Conservation (phyloP, 164 flowering plant species). For the Platanus orientalis region DNA sequence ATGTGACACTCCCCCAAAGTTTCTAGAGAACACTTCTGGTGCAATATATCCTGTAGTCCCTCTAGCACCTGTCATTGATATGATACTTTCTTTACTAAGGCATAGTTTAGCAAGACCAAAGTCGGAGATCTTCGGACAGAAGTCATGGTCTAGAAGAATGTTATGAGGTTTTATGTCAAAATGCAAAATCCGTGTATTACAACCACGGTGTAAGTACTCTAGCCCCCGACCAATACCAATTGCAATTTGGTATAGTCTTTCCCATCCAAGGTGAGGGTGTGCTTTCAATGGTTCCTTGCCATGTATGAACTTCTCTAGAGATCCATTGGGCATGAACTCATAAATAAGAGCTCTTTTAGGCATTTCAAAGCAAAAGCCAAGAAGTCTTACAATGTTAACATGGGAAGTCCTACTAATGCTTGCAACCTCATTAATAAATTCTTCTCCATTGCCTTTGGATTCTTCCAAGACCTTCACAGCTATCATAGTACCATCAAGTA, state of each 20-base stretch:
- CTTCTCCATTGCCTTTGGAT: conserved; percentile 27
- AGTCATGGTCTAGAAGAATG: conserved; percentile 34
- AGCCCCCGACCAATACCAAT: conserved; percentile 38
- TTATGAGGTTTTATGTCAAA: conserved; percentile 51
- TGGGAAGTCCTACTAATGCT: conserved; percentile 35
- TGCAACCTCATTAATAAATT: conserved; percentile 32
- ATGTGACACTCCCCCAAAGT: conserved; percentile 37
- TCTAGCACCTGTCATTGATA: conserved; percentile 33
- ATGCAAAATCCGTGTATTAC: conserved; percentile 36
- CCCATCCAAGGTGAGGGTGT: conserved; percentile 20
- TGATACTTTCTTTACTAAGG: conserved; percentile 21
- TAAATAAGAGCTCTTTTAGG: conserved; percentile 34
- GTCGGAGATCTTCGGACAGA: conserved; percentile 39
- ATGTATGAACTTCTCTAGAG: conserved; percentile 39
- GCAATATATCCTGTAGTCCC: conserved; percentile 49
- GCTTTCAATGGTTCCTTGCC: not conserved
- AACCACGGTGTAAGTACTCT: conserved; percentile 47
- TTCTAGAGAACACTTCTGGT: conserved; percentile 35
- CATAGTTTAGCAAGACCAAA: conserved; percentile 42
- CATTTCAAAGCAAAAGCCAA: conserved; percentile 35
- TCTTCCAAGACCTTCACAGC: conserved; percentile 38
- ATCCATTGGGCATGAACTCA: conserved; percentile 42
- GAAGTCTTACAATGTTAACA: conserved; percentile 32
- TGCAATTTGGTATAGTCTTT: conserved; percentile 24
- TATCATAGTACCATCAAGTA: conserved; percentile 26